Evolutionary conservation across 2,329 filamentous ascomycete species (phyloP).

Genomic region (Sclerotinia spermophila): DNA sequence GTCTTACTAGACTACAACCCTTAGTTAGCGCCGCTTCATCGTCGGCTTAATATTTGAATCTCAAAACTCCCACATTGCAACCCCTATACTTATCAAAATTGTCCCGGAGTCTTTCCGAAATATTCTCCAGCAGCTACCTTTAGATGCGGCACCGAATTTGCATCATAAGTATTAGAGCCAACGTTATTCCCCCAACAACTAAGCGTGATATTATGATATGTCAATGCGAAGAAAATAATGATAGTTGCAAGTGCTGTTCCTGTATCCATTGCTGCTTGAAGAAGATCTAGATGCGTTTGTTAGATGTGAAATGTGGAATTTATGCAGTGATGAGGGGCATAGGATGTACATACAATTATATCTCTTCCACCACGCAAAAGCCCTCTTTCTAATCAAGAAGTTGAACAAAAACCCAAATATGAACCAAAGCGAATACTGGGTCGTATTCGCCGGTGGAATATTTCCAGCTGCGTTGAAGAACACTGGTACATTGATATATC

Average conservation of each 20-base stretch:
- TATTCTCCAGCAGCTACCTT: not conserved
- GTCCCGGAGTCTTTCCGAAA: not conserved
- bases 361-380: slow-evolving; percentile 49
- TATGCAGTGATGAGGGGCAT: not conserved
- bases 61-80: not conserved
- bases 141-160: slow-evolving; percentile 5
- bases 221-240: slow-evolving; percentile 52
- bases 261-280: slow-evolving; percentile 46
- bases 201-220: slow-evolving; percentile 43
- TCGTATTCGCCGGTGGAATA: slow-evolving; percentile 50
- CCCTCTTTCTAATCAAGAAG: slow-evolving; percentile 46
- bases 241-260: slow-evolving; percentile 50
- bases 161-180: not conserved
- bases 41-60: not conserved
- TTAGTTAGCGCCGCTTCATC: too few species aligned
- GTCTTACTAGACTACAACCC: not conserved
- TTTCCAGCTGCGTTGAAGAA: slow-evolving; percentile 46
- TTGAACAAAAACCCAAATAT: slow-evolving; percentile 47
- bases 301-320: not conserved
- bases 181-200: slow-evolving; percentile 38
- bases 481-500: slow-evolving; percentile 48
- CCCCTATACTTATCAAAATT: not conserved
- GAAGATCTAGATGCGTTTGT: slow-evolving; percentile 39
- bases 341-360: slow-evolving; percentile 28
- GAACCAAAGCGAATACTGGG: slow-evolving; percentile 47